phyloP scores from a whole-genome alignment of 805 yeast species.

The Pichia cephalocereana region DNA sequence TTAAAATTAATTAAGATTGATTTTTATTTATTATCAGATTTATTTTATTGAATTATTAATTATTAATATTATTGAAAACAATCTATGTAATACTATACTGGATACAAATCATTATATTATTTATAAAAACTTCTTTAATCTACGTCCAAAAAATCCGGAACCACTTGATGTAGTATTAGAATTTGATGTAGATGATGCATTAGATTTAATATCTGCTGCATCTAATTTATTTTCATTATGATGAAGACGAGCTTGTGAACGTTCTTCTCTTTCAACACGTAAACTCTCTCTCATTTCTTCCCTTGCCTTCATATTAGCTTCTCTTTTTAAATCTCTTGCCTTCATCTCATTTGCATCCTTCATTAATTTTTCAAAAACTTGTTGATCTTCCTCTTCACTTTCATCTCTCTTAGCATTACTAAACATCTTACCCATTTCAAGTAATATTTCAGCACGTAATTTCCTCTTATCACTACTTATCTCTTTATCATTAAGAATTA shows the following conservation, averaged over 20 bases:
- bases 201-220: background rate
- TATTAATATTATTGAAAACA: too few species aligned
- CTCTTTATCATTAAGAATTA: slow-evolving; percentile 48
- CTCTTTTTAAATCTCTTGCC: slow-evolving; percentile 22
- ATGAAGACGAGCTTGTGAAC: background rate
- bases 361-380: slow-evolving; percentile 53
- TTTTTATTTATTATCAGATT: too few species aligned
- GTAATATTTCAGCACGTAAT: slow-evolving; percentile 55
- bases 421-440: slow-evolving; percentile 57
- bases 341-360: slow-evolving; percentile 24
- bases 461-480: slow-evolving; percentile 37
- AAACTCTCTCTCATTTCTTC: slow-evolving; percentile 10
- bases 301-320: slow-evolving; percentile 9
- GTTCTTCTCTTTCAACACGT: background rate
- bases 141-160: background rate
- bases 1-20: too few species aligned
- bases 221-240: background rate
- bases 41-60: too few species aligned
- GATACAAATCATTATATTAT: too few species aligned
- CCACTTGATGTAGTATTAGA: background rate
- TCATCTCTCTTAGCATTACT: slow-evolving; percentile 47
- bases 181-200: background rate
- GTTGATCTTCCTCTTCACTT: slow-evolving; percentile 66
- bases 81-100: too few species aligned
- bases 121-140: background rate